A percentile compares a stretch with the other conserved stretches of the same genome.
phyloP scores from a whole-genome alignment of 1,284 basidiomycete genomes.

The Anthracocystis setariae region DNA sequence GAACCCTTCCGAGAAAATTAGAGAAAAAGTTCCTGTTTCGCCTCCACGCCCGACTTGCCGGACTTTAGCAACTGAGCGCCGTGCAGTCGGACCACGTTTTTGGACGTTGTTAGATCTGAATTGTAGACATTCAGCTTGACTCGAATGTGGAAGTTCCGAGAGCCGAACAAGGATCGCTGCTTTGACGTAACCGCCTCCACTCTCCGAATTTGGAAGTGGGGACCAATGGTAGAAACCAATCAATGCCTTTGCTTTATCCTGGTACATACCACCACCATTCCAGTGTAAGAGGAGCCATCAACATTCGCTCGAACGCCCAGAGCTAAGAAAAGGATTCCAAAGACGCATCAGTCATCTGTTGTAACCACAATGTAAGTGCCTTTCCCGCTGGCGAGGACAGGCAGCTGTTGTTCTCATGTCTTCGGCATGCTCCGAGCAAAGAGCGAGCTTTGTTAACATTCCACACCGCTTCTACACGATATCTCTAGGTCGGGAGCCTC shows the following conservation, averaged over 20 bases:
- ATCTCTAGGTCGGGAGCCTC: conserved; percentile 38
- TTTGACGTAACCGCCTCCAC: conserved; percentile 15
- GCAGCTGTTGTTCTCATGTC: not conserved
- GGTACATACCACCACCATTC: conserved; percentile 2
- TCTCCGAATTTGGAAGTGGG: not conserved
- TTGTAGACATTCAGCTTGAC: too few species aligned
- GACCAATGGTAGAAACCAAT: not conserved
- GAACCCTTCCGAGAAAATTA: conserved; percentile 1
- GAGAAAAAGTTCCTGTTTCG: not conserved
- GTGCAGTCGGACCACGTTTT: not conserved
- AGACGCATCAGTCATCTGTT: too few species aligned
- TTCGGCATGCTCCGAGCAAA: too few species aligned
- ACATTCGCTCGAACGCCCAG: too few species aligned
- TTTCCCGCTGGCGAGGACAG: too few species aligned
- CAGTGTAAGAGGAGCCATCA: too few species aligned
- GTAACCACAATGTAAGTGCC: too few species aligned
- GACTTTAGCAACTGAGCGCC: conserved; percentile 1
- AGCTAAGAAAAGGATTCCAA: too few species aligned
- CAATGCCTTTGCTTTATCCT: not conserved
- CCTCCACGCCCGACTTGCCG: not conserved
- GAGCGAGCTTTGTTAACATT: not conserved
- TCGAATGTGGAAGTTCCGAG: too few species aligned
- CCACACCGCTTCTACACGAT: not conserved
- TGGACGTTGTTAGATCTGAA: not conserved
- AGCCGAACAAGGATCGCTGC: conserved; percentile 7